Evolutionary conservation across 768 basidiomycete species (phyloP), one percentile per base, ranked within the genome.

Genomic region (Trametopsis cervina): DNA sequence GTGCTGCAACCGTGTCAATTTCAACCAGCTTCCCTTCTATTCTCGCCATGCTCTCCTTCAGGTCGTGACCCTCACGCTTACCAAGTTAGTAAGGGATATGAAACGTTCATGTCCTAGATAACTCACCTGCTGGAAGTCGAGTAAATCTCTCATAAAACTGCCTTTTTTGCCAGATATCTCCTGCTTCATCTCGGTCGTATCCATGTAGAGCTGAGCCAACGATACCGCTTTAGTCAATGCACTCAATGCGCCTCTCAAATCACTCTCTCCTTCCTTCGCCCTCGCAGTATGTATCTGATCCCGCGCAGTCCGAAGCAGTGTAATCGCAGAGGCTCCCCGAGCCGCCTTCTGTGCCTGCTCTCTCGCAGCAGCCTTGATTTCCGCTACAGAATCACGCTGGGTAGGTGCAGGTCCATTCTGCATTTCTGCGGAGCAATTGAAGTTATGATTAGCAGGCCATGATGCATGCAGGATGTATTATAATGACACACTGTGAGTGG

Each of bases 61-160:
- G 62, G 42, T 71, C 63, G 33, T 41, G 58, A 1, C 67, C 69
- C 39, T 75, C 72, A 42, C 57, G 58, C 72, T 74, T 47, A 39
- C 24, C 60, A 42, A 56, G 60, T 48, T 26, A n/a, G 7, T 18
- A 17, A 26, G 46, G 33, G 45, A 42, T 15, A 29, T 4, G 25
- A 18, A n/a, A 2, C 11, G 27, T 11, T 21, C 13, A 44, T 40
- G 37, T 15, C 18, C 25, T 10, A 22, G 26, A 33, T 21, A 40
- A 69, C 75, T 25, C 57, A 89, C 87, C 70, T 77, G 72, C 56
- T 80, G 71, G 51, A 88, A 85, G 20, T 80, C 77, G 37, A 69
- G 57, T 46, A 86, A 73, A 55, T 86, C 84, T 63, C 75, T 80
- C 63, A 74, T 73, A 40, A 87, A 62, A 27, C 74, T 66, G 13